Evolutionary conservation across 2,329 filamentous ascomycete genomes (phyloP).

Genomic region (Clarireedia homoeocarpa): DNA sequence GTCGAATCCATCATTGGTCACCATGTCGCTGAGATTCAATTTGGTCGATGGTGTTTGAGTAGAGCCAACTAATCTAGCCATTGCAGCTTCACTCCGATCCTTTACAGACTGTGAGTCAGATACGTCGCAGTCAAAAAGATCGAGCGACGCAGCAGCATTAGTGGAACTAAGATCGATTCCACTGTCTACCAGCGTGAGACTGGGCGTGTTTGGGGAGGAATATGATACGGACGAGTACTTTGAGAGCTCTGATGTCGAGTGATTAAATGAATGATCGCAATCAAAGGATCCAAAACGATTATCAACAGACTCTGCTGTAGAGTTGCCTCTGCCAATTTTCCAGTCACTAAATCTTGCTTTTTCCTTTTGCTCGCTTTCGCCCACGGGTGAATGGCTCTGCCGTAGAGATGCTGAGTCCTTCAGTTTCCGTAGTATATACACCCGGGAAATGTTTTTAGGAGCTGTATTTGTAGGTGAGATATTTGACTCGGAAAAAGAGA

Average conservation of each 20-base stretch:
- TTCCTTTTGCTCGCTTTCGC: neutral
- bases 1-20: constrained; percentile 24
- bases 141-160: neutral
- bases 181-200: neutral
- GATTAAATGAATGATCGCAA: neutral
- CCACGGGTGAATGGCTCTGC: neutral
- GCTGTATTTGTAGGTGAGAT: neutral
- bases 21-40: neutral
- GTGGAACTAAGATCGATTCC: neutral
- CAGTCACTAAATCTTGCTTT: neutral
- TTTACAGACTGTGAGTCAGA: constrained; percentile 9
- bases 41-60: neutral
- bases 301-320: neutral
- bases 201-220: neutral
- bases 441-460: neutral
- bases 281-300: neutral
- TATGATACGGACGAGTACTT: neutral
- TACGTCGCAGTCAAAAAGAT: neutral
- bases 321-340: neutral
- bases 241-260: neutral
- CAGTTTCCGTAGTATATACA: no score
- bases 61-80: constrained; percentile 5
- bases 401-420: no score
- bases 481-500: neutral
- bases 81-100: constrained; percentile 6